phyloP scores from a whole-genome alignment of 805 yeast species.

The Saccharomycopsis microspora region DNA sequence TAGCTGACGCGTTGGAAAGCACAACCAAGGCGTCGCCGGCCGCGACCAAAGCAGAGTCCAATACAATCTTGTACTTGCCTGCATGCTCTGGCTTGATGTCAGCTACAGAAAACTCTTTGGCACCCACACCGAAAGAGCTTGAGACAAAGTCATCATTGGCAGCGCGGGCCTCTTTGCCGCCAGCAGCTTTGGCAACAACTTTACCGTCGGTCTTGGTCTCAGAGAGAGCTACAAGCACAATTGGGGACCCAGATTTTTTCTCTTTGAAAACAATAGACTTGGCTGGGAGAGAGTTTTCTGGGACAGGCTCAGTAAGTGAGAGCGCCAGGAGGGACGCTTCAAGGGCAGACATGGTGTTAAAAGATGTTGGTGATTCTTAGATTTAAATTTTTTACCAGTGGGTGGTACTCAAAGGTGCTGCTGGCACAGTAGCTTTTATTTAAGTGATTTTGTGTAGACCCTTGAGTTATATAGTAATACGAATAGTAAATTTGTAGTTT shows the following conservation, averaged over 20 bases:
- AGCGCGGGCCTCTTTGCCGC: constrained; percentile 75
- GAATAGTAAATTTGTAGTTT: too few species aligned
- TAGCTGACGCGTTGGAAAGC: constrained; percentile 38
- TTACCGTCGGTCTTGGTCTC: constrained; percentile 60
- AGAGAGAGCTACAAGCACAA: constrained; percentile 66
- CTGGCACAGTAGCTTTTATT: too few species aligned
- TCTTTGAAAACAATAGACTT: constrained; percentile 85
- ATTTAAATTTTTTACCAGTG: background rate
- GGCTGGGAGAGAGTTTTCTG: constrained; percentile 41
- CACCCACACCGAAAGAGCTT: constrained; percentile 43
- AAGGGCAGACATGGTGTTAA: constrained; percentile 27
- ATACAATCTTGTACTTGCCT: constrained; percentile 46
- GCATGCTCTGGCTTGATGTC: constrained; percentile 33
- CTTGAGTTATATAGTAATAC: too few species aligned
- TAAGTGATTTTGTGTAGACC: too few species aligned
- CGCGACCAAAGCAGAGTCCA: constrained; percentile 37
- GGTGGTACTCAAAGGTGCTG: too few species aligned
- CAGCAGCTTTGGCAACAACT: constrained; percentile 52
- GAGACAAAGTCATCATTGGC: constrained; percentile 74
- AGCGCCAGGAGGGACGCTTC: constrained; percentile 59
- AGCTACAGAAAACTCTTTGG: constrained; percentile 56
- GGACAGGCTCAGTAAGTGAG: constrained; percentile 44
- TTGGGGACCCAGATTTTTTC: constrained; percentile 79
- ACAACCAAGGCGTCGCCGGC: constrained; percentile 27
- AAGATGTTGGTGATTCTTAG: background rate